Base-by-base conservation (phyloP, 495 filamentous ascomycete genomes). In the Amorphotheca resinae region DNA sequence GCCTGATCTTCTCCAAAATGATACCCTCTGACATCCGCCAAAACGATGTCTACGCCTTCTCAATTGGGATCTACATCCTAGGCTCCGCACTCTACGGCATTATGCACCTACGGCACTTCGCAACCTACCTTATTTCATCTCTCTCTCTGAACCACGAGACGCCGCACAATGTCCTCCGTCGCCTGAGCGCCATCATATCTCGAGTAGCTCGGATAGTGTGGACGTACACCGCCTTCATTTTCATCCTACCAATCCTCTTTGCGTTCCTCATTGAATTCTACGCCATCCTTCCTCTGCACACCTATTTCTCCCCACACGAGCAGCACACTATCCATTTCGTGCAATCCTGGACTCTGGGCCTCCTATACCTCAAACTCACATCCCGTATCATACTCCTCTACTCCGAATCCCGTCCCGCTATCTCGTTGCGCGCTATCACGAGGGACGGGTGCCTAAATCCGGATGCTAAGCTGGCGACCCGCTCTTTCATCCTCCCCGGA, bases 21-120 rank as follows among this genome's bases (percentile, higher is more conserved):
- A 73, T 91, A 35, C 80, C 83, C 12, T 56, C 63, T 14, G 66
- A 79, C 33, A 67, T 81, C 28, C 74, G 77, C 15, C 77, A 86
- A 56, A 96, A 95, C 59, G 91, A 99, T 58, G 80, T 99, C 26
- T 96, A 99, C 58, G 89, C 93, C 9, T 93, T 94, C 59, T 91
- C 84, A 36, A 75, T 86, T 28, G 91, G 91, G 15, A 69, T 89
- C 43, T 89, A 87, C 54, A 64, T 84, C 14, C 69, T 91, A 20
- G 83, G 83, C 39, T 72, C 72, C 4, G 53, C 73, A 11, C 62
- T 69, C 11, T 88, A 84, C 57, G 51, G 67, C 21, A 49, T 73
- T 8, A 56, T 77, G 42, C 73, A 80, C 52, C 58, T 69, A 12
- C 63, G 60, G n/a, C 51, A 64, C 0, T 66, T 67, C 39, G 59